These are phyloP conservation scores for Brasenia schreberi DNA, from an alignment of 164 flowering plant genomes.

Conservation along the genomic window DNA sequence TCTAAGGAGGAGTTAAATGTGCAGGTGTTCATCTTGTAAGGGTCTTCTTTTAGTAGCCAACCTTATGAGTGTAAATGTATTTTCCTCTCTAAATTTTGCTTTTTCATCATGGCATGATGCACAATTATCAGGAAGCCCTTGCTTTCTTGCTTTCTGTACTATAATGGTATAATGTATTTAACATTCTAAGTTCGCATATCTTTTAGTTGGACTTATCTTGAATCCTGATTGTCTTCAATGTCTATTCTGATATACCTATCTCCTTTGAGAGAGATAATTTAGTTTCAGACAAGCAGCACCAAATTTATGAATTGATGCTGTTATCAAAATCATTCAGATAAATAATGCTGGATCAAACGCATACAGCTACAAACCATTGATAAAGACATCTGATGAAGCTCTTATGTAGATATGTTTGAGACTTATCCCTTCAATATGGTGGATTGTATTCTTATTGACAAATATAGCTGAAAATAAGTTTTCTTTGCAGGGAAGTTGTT, in stretches of 20 bases:
- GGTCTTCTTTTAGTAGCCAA: no score
- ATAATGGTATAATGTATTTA: background rate
- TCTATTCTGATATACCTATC: background rate
- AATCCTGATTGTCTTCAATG: background rate
- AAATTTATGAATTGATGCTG: background rate
- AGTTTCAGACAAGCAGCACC: background rate
- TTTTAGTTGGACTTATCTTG: background rate
- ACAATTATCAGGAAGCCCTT: no score
- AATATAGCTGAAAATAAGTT: background rate
- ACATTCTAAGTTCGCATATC: background rate
- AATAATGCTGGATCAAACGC: constrained; percentile 99
- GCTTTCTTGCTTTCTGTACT: background rate
- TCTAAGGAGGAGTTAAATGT: no score
- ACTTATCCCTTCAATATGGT: background rate
- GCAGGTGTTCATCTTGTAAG: no score
- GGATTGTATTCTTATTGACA: background rate
- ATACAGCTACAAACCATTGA: constrained; percentile 75
- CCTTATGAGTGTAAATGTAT: no score
- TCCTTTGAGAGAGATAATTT: no score
- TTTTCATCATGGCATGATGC: no score
- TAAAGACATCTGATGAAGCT: constrained; percentile 91
- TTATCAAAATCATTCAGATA: constrained; percentile 55
- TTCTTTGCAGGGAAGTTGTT: constrained; percentile 72
- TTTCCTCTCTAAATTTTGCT: no score
- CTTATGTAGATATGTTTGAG: constrained; percentile 43